Percentiles rank a stretch among this genome's conserved stretches.
Conservation (phyloP, 805 yeast genomes). For the Sugiyamaella americana region DNA sequence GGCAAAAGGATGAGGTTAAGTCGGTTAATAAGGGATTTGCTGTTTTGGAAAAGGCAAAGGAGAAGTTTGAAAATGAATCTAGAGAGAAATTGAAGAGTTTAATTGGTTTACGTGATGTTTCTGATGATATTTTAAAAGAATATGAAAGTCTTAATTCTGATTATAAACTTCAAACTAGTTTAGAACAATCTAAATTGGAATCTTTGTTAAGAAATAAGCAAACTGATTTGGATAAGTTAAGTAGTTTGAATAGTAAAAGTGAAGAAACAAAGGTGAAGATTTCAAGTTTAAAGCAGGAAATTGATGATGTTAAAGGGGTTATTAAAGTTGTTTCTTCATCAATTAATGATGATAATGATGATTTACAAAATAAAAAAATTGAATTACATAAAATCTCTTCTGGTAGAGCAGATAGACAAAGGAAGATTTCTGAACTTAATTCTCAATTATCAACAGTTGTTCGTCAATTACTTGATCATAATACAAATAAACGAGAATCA, state of each 20-base stretch:
- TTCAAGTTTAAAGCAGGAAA: conserved; percentile 25
- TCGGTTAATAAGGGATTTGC: conserved; percentile 44
- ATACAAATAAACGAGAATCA: conserved; percentile 71
- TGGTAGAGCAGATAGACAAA: conserved; percentile 20
- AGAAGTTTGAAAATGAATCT: conserved; percentile 35
- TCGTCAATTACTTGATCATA: conserved; percentile 59
- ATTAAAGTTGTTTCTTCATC: conserved; percentile 31
- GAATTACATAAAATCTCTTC: conserved; percentile 21
- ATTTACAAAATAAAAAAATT: conserved; percentile 22
- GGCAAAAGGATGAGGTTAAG: conserved; percentile 42
- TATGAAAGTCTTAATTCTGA: conserved; percentile 54
- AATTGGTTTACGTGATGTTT: conserved; percentile 33
- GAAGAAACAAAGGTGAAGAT: conserved; percentile 15
- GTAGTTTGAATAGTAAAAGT: conserved; percentile 15
- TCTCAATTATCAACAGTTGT: conserved; percentile 56
- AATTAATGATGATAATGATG: conserved; percentile 23
- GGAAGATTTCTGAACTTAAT: conserved; percentile 55
- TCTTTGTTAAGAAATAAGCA: conserved; percentile 21
- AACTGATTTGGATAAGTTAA: conserved; percentile 22
- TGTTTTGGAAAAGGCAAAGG: conserved; percentile 39
- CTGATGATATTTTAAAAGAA: conserved; percentile 47
- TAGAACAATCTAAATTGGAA: conserved; percentile 22
- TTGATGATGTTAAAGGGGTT: conserved; percentile 35
- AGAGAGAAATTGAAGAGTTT: conserved; percentile 28
- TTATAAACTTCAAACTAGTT: conserved; percentile 32